Conservation (phyloP, 2,329 filamentous ascomycete genomes). For the Xylariaceae sp. region DNA sequence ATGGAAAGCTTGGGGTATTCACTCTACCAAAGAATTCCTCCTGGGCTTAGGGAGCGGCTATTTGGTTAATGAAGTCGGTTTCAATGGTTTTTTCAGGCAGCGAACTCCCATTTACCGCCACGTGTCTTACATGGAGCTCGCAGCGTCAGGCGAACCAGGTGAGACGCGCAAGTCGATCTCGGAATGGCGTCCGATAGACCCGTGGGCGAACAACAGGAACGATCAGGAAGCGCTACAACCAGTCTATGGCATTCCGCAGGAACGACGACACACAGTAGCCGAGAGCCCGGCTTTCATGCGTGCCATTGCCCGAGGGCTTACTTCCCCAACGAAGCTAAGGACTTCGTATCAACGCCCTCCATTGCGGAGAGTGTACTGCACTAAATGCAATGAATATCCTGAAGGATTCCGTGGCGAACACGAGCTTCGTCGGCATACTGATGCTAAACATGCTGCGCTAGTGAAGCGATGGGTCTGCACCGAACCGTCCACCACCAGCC, state of each 20-base stretch:
- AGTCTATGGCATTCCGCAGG: conserved; percentile 26
- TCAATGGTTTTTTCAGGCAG: conserved; percentile 41
- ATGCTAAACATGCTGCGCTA: conserved; percentile 53
- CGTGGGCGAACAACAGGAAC: conserved; percentile 34
- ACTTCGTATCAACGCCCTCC: conserved; percentile 51
- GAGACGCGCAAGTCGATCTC: conserved; percentile 36
- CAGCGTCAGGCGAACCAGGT: conserved; percentile 30
- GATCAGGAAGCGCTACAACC: conserved; percentile 25
- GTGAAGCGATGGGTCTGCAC: conserved; percentile 55
- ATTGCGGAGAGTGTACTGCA: conserved; percentile 71
- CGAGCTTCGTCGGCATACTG: conserved; percentile 68
- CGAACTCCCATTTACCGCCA: conserved; percentile 32
- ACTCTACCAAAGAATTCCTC: conserved; percentile 48
- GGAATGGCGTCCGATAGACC: conserved; percentile 38
- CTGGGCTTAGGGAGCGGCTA: conserved; percentile 45
- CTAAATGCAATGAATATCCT: conserved; percentile 74
- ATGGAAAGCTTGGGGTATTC: conserved; percentile 45
- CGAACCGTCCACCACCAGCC: conserved; percentile 40
- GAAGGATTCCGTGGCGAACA: conserved; percentile 89
- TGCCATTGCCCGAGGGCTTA: conserved; percentile 36
- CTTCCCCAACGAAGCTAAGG: conserved; percentile 41
- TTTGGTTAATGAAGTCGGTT: conserved; percentile 33
- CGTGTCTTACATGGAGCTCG: conserved; percentile 31
- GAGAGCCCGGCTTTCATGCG: conserved; percentile 42
- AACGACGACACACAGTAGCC: conserved; percentile 44